Conservation (phyloP, 2,329 filamentous ascomycete genomes). For the Xylariaceae sp. region DNA sequence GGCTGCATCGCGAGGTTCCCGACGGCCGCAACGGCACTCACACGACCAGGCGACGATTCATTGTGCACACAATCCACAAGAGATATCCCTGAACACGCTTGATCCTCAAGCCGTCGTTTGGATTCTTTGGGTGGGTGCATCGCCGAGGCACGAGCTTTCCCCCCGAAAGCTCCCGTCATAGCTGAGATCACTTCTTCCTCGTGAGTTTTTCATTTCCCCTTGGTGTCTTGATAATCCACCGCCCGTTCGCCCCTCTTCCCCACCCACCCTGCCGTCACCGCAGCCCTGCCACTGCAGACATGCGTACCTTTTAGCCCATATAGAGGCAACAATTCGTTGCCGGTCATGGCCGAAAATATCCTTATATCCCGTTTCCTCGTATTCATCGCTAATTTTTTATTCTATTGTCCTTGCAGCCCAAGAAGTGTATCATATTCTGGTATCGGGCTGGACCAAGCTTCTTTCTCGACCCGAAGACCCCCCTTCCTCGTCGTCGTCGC, state of each 20-base stretch:
- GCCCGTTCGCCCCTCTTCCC: constrained; percentile 40
- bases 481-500: constrained; percentile 31
- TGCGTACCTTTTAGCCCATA: constrained; percentile 5
- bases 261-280: constrained; percentile 33
- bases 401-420: constrained; percentile 30
- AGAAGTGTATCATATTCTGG: constrained; percentile 42
- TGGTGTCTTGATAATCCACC: constrained; percentile 35
- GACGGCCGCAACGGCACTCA: constrained; percentile 37
- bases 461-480: constrained; percentile 26
- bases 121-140: constrained; percentile 34
- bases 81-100: constrained; percentile 31
- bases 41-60: constrained; percentile 41
- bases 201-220: constrained; percentile 30
- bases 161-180: constrained; percentile 26
- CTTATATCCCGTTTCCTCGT: constrained; percentile 1
- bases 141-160: constrained; percentile 26
- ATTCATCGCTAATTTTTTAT: constrained; percentile 29
- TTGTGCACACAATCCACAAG: constrained; percentile 34
- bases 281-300: constrained; percentile 5
- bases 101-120: constrained; percentile 31
- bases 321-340: constrained; percentile 1
- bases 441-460: constrained; percentile 36
- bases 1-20: constrained; percentile 30
- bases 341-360: constrained; percentile 3
- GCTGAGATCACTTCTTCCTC: constrained; percentile 35